These are phyloP conservation scores for Rhodofomes roseus DNA, from an alignment of 1,284 basidiomycete genomes.

Conservation along the genomic window DNA sequence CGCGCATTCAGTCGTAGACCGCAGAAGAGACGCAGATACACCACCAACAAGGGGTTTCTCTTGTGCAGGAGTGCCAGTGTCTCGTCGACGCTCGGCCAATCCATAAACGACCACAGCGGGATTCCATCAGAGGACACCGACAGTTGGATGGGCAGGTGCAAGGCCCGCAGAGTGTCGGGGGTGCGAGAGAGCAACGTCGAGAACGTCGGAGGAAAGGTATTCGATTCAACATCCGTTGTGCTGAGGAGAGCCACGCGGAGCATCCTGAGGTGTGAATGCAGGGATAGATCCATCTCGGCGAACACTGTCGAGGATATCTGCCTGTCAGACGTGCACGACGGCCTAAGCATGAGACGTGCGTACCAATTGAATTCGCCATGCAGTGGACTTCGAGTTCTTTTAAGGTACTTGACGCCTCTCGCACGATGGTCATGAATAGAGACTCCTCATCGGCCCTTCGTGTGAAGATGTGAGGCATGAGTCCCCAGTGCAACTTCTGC, in stretches of 20 bases:
- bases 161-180: neutral
- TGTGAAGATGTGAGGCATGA: too few species aligned
- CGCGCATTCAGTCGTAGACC: neutral
- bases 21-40: neutral
- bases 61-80: neutral
- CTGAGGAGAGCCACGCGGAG: neutral
- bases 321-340: neutral
- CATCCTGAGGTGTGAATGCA: neutral
- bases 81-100: neutral
- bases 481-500: neutral
- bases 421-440: neutral
- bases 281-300: neutral
- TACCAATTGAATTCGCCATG: neutral
- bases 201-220: neutral
- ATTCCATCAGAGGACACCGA: neutral
- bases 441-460: neutral
- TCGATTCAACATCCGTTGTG: neutral
- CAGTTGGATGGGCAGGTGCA: neutral
- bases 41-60: neutral
- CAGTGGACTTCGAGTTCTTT: neutral
- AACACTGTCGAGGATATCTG: neutral
- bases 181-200: neutral
- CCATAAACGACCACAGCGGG: neutral
- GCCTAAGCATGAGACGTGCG: neutral
- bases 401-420: neutral